Conservation (phyloP, 2,329 filamentous ascomycete genomes). For the Penicillium sp. region DNA sequence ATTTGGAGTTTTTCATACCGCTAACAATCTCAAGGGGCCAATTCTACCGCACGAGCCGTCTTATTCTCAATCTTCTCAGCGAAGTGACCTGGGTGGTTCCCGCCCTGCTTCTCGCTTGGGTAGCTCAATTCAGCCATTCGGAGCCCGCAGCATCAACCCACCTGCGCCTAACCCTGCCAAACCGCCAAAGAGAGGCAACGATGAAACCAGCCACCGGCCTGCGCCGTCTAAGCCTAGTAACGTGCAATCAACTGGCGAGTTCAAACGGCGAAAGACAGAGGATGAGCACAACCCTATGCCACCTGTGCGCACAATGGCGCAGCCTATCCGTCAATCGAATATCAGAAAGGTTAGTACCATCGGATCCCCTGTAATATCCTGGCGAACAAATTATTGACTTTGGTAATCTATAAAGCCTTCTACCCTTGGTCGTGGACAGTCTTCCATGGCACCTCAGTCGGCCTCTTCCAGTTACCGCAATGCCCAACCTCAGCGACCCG, state of each 20-base stretch:
- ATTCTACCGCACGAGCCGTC: constrained; percentile 32
- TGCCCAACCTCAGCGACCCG: constrained; percentile 58
- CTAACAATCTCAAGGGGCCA: constrained; percentile 20
- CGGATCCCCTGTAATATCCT: background rate
- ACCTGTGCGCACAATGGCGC: constrained; percentile 69
- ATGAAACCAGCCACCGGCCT: constrained; percentile 51
- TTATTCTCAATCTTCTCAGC: constrained; percentile 31
- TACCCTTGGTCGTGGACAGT: constrained; percentile 40
- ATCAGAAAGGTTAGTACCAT: constrained; percentile 62
- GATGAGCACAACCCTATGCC: constrained; percentile 64
- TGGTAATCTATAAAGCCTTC: constrained; percentile 37
- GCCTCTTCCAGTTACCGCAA: constrained; percentile 39
- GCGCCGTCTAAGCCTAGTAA: constrained; percentile 39
- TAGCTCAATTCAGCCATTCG: constrained; percentile 51
- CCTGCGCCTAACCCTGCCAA: constrained; percentile 67
- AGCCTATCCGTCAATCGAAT: constrained; percentile 78
- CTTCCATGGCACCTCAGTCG: constrained; percentile 32
- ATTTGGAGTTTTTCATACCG: background rate
- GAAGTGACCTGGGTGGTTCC: constrained; percentile 50
- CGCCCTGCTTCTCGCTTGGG: constrained; percentile 51
- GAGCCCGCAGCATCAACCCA: constrained; percentile 58
- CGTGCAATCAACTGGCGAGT: constrained; percentile 66
- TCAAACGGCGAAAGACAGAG: constrained; percentile 78
- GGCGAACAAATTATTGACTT: constrained; percentile 1
- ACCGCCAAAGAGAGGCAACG: constrained; percentile 68